Evolutionary conservation across 2,329 filamentous ascomycete species (phyloP).

Genomic region (Fusarium staphyleae): DNA sequence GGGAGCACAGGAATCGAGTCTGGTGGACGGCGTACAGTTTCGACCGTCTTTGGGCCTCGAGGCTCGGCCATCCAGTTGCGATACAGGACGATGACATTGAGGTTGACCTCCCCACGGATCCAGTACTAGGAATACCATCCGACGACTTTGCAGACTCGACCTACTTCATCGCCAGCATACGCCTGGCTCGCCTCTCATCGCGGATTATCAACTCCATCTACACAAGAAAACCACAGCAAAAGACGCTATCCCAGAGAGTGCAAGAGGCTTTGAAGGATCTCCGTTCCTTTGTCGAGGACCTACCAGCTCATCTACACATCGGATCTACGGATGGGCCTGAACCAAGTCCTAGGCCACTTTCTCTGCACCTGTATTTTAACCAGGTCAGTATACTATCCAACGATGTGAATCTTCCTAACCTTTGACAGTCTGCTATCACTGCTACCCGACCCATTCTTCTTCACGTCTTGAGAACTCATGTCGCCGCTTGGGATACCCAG

Average conservation of each 20-base stretch:
- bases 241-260: conserved; percentile 43
- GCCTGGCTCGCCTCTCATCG: conserved; percentile 46
- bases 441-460: conserved; percentile 47
- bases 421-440: conserved; percentile 42
- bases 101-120: conserved; percentile 51
- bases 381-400: conserved; percentile 21
- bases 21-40: conserved; percentile 55
- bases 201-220: conserved; percentile 46
- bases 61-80: conserved; percentile 56
- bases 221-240: conserved; percentile 40
- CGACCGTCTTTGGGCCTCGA: conserved; percentile 57
- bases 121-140: conserved; percentile 34
- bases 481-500: conserved; percentile 36
- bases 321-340: conserved; percentile 33
- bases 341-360: conserved; percentile 41
- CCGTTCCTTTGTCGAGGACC: conserved; percentile 42
- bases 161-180: conserved; percentile 47
- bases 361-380: conserved; percentile 47
- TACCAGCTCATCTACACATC: conserved; percentile 44
- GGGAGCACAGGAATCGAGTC: conserved; percentile 51
- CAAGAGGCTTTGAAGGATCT: conserved; percentile 44
- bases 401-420: neutral
- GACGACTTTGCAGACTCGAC: conserved; percentile 46
- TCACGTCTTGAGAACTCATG: conserved; percentile 44
- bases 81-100: conserved; percentile 58